Base-by-base conservation (phyloP, 148 eudicot species). In the Cornus controversa region DNA sequence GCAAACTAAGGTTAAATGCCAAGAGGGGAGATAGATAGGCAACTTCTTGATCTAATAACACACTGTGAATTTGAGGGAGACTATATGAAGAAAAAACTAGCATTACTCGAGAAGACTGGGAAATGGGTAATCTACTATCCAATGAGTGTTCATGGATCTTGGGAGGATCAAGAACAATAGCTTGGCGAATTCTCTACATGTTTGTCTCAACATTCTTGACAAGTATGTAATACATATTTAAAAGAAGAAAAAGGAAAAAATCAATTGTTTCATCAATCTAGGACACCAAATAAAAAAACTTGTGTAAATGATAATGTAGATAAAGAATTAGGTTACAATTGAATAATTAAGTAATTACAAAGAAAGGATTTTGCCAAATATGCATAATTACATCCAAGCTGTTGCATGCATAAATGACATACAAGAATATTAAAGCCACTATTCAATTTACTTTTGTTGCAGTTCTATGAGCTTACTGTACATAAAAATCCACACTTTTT, bases 1-100 rank as follows among this genome's bases (percentile, higher is more conserved):
- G 96, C 82, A 95, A 77, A 50, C 85, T 86, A 77, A 93, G 86
- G 80, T 95, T 95, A 79, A 93, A 95, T 57, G 97, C 96, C 75
- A 95, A 75, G 23, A 90, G 81, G 24, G 98, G 92, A 73, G 98
- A 89, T 60, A 95, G 79, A 86, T 91, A 95, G 10, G 97, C 92
- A 82, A 91, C 87, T 77, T 84, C 85, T 69, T 84, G 79, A 77
- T 80, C 86, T 73, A 89, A 71, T 14, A 67, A 70, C 23, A 63
- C 80, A 66, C 60, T 65, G 1, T 60, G 73, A 29, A 37, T 77
- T 76, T 74, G 81, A 28, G 87, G 82, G 78, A 86, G 86, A 70
- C 42, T 66, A 65, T 81, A 79, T 0, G 94, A 87, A 71, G 98
- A 97, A 76, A 95, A 90, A 62, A 85, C 76, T 67, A 80, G 80